Conservation (phyloP, 2,329 filamentous ascomycete genomes). For the Pseudomassariella vexata region DNA sequence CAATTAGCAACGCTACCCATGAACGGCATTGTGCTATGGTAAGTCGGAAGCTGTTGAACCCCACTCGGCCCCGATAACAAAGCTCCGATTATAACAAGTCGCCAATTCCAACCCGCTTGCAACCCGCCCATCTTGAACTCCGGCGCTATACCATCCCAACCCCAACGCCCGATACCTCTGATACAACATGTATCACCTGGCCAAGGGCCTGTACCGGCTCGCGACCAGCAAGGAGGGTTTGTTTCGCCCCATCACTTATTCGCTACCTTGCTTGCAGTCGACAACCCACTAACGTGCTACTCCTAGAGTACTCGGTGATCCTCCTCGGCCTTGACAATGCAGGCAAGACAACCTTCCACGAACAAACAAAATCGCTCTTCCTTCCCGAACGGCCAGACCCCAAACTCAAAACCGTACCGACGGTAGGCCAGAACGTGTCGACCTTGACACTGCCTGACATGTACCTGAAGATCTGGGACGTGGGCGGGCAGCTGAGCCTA, state of each 20-base stretch:
- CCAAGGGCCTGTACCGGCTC: conserved; percentile 90
- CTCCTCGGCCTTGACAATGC: conserved; percentile 97
- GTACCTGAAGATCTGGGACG: conserved; percentile 98
- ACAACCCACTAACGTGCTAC: too few species aligned
- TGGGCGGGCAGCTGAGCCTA: conserved; percentile 86
- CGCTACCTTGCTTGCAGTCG: conserved; percentile 5
- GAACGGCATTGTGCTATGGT: too few species aligned
- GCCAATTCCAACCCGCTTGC: too few species aligned
- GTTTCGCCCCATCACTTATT: conserved; percentile 11
- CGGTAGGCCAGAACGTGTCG: conserved; percentile 93
- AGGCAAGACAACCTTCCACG: conserved; percentile 96
- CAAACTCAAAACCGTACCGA: conserved; percentile 84
- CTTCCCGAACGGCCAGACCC: conserved; percentile 54
- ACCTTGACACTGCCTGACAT: conserved; percentile 87
- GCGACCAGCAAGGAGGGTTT: conserved; percentile 94
- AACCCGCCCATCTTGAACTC: background rate
- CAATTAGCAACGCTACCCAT: too few species aligned
- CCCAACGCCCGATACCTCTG: too few species aligned
- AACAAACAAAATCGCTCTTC: conserved; percentile 90
- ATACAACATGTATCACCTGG: conserved; percentile 89
- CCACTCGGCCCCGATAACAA: too few species aligned
- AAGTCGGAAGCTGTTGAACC: too few species aligned
- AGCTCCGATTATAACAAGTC: too few species aligned
- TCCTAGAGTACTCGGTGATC: conserved; percentile 96
- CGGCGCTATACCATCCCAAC: background rate